Percentiles rank a stretch among this genome's conserved stretches.
Conservation (phyloP, 202 grass and related monocot species). For the Panicum virgatum region DNA sequence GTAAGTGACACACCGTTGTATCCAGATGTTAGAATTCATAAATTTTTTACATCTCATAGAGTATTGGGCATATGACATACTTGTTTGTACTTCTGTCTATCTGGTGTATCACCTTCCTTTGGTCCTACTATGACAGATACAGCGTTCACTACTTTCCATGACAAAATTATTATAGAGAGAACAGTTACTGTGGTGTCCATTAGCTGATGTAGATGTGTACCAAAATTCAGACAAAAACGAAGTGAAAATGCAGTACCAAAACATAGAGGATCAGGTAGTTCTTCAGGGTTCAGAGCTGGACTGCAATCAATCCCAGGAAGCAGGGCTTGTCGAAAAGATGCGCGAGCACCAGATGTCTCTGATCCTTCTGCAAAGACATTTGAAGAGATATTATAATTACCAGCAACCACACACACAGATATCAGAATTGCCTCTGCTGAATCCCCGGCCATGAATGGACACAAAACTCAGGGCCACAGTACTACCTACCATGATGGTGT, state of each 20-base stretch:
- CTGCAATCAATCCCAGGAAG: slow-evolving; percentile 86
- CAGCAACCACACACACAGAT: too few relatives aligned
- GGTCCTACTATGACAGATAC: too few relatives aligned
- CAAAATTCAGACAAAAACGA: not conserved
- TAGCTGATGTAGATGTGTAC: too few relatives aligned
- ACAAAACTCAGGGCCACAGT: too few relatives aligned
- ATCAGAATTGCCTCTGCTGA: too few relatives aligned
- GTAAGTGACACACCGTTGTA: too few relatives aligned
- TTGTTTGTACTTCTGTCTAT: too few relatives aligned
- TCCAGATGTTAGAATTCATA: too few relatives aligned
- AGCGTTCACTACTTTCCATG: not conserved
- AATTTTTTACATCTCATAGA: too few relatives aligned
- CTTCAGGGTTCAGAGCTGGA: slow-evolving; percentile 52
- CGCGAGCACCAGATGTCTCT: slow-evolving; percentile 67
- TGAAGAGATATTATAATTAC: too few relatives aligned
- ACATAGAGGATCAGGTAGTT: not conserved
- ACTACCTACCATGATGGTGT: slow-evolving; percentile 71
- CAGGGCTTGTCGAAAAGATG: slow-evolving; percentile 98
- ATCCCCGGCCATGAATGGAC: not conserved
- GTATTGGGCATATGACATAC: too few relatives aligned
- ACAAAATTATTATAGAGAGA: not conserved
- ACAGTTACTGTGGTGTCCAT: not conserved
- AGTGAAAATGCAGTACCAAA: not conserved
- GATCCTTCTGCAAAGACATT: slow-evolving; percentile 79
- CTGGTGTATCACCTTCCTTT: too few relatives aligned